Evolutionary conservation across 2,329 filamentous ascomycete species (phyloP).

Genomic region (Apiospora pterosperma): DNA sequence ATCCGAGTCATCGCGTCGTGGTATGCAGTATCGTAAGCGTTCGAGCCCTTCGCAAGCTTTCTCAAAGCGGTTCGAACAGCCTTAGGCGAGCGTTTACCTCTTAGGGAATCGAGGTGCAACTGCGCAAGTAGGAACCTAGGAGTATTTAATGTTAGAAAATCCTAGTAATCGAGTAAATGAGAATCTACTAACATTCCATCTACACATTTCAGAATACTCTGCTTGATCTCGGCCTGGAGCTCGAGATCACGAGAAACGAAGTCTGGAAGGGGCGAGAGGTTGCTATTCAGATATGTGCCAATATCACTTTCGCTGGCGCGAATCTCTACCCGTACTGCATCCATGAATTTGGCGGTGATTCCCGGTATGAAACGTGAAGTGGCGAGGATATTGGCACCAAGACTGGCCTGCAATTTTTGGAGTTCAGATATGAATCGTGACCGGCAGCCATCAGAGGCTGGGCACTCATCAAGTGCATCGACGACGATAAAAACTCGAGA

Average conservation of each 20-base stretch:
- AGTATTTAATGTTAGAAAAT: conserved; percentile 5
- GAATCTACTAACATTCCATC: conserved; percentile 30
- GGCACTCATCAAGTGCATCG: conserved; percentile 17
- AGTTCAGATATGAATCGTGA: conserved; percentile 11
- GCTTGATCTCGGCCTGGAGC: conserved; percentile 19
- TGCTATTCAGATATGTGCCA: conserved; percentile 18
- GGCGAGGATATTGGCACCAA: conserved; percentile 11
- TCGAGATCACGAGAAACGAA: conserved; percentile 12
- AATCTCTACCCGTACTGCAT: conserved; percentile 14
- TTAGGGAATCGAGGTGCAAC: conserved; percentile 32
- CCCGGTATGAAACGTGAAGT: conserved; percentile 23
- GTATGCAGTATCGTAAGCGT: conserved; percentile 37
- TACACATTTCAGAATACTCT: conserved; percentile 18
- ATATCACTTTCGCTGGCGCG: conserved; percentile 10
- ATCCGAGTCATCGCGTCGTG: conserved; percentile 39
- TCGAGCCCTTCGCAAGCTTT: conserved; percentile 24
- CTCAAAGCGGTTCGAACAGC: conserved; percentile 28
- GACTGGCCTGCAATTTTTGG: conserved; percentile 8
- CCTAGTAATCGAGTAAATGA: neutral
- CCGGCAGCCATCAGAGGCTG: conserved; percentile 7
- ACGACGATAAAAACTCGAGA: conserved; percentile 17
- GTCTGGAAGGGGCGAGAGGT: conserved; percentile 12
- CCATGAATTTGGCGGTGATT: conserved; percentile 16
- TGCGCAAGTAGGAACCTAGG: conserved; percentile 37
- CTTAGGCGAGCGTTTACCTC: conserved; percentile 27